Evolutionary conservation across 441 rosid genomes (phyloP).

Genomic region (Capsella rubella): DNA sequence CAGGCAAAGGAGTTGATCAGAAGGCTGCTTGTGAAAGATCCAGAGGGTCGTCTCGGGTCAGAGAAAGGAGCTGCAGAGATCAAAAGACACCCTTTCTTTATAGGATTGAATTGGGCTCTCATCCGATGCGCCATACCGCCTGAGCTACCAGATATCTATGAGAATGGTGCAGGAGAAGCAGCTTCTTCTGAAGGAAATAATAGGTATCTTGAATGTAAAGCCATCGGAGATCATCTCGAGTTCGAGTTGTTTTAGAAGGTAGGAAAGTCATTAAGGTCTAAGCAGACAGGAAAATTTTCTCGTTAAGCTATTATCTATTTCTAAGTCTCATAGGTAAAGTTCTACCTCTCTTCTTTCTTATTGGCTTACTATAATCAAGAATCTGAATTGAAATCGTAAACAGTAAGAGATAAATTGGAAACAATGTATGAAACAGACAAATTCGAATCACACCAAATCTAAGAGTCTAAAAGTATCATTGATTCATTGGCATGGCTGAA

Average conservation of each 20-base stretch:
- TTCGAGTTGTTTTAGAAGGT: constrained; percentile 70
- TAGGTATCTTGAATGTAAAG: constrained; percentile 72
- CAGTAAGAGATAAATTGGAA: not conserved
- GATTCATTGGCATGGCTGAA: not conserved
- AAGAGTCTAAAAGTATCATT: not conserved
- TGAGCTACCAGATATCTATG: constrained; percentile 57
- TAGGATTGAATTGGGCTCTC: constrained; percentile 64
- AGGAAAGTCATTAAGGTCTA: constrained; percentile 19
- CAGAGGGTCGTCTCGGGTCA: constrained; percentile 55
- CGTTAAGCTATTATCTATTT: constrained; percentile 24
- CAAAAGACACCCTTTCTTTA: constrained; percentile 58
- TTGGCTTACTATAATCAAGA: constrained; percentile 3
- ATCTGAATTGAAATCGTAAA: not conserved
- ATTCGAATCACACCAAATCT: not conserved
- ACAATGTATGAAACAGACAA: not conserved
- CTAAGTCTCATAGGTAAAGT: not conserved
- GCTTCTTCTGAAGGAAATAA: constrained; percentile 49
- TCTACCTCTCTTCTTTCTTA: not conserved
- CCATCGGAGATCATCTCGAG: constrained; percentile 87
- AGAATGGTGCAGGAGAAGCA: constrained; percentile 46
- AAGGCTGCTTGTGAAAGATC: constrained; percentile 59
- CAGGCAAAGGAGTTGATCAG: constrained; percentile 59
- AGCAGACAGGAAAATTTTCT: constrained; percentile 9
- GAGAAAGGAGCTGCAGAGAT: constrained; percentile 58
- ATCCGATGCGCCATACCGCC: constrained; percentile 61